Evolutionary conservation across 176 grass and related monocot genomes (phyloP).

Genomic region (Panicum miliaceum): DNA sequence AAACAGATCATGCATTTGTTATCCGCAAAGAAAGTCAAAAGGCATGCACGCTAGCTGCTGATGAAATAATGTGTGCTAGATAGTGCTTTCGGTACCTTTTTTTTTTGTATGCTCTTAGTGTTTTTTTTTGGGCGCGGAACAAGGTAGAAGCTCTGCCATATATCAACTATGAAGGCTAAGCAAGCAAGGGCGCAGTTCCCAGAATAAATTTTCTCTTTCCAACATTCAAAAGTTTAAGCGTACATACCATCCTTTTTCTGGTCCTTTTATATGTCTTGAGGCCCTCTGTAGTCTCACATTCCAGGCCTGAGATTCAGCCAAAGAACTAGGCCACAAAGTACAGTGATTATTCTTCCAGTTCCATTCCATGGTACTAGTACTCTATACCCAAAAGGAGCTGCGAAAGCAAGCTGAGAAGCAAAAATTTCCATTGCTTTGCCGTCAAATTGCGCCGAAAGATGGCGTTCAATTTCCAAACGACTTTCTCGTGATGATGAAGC

Average conservation of each 20-base stretch:
- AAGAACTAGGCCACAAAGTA: conserved; percentile 36
- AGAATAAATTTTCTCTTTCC: conserved; percentile 9
- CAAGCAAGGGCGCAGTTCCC: not conserved
- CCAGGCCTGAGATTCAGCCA: conserved; percentile 23
- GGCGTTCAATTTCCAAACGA: conserved; percentile 33
- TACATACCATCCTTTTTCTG: not conserved
- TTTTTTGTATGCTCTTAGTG: too few relatives aligned
- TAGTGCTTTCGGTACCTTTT: too few relatives aligned
- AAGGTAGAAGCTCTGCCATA: not conserved
- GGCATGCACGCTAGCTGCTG: not conserved
- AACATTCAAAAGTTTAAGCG: not conserved
- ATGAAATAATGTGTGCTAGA: not conserved
- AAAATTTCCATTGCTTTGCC: conserved; percentile 1
- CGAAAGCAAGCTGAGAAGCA: not conserved
- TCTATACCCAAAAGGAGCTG: not conserved
- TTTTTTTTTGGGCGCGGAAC: too few relatives aligned
- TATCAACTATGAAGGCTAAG: not conserved
- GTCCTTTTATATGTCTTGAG: conserved; percentile 42
- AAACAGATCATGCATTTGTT: not conserved
- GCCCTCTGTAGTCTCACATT: not conserved
- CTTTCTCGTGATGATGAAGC: not conserved
- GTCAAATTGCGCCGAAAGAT: conserved; percentile 35
- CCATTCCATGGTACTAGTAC: conserved; percentile 10
- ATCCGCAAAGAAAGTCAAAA: not conserved
- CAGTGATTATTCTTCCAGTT: conserved; percentile 11